A percentile compares a stretch with the other conserved stretches of the same genome.
phyloP scores from a whole-genome alignment of 176 grass and related monocot genomes.

The Oryza rufipogon region DNA sequence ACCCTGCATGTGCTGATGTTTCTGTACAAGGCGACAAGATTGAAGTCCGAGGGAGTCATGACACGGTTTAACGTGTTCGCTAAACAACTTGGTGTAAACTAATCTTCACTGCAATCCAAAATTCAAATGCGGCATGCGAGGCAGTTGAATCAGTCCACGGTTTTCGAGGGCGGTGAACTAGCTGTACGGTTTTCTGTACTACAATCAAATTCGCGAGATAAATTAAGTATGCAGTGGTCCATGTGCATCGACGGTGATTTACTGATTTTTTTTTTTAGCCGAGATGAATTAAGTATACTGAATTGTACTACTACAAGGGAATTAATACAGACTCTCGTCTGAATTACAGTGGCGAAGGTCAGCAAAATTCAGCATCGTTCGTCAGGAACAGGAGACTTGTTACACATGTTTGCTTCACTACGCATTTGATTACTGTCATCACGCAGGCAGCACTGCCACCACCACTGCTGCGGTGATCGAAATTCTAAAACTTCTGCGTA shows the following conservation, averaged over 20 bases:
- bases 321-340: background rate
- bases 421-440: background rate
- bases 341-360: background rate
- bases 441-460: constrained; percentile 1
- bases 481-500: constrained; percentile 2
- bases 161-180: background rate
- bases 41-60: constrained; percentile 30
- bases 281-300: background rate
- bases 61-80: constrained; percentile 29
- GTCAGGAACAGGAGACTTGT: background rate
- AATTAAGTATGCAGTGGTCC: background rate
- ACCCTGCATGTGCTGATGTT: constrained; percentile 39
- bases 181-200: background rate
- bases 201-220: background rate
- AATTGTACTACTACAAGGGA: background rate
- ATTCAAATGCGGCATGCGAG: background rate
- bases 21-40: background rate
- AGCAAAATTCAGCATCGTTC: background rate
- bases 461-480: background rate
- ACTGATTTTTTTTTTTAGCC: background rate
- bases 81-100: constrained; percentile 33
- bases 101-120: background rate
- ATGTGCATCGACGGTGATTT: background rate
- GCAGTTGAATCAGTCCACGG: background rate
- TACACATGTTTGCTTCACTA: background rate